Conservation (phyloP, 345 rosid genomes). For the Linum tenue region DNA sequence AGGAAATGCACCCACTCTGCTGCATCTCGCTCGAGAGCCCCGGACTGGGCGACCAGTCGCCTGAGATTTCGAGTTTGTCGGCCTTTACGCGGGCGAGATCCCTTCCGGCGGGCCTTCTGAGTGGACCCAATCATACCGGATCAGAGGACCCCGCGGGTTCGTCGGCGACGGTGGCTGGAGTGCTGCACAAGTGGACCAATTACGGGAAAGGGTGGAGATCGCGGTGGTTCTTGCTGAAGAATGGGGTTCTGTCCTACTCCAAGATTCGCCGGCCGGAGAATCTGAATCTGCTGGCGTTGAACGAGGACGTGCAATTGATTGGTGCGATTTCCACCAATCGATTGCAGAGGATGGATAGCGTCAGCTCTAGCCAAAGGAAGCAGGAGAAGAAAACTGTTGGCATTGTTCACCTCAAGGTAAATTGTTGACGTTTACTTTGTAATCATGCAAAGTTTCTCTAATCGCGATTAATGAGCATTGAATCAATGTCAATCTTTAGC, state of each 20-base stretch:
- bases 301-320: constrained; percentile 63
- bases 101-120: constrained; percentile 39
- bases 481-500: too few species aligned
- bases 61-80: constrained; percentile 33
- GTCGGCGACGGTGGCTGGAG: constrained; percentile 67
- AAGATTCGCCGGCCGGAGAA: constrained; percentile 66
- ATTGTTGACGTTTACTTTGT: constrained; percentile 71
- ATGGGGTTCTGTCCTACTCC: constrained; percentile 74
- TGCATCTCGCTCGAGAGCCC: constrained; percentile 78
- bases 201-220: constrained; percentile 98
- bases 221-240: constrained; percentile 76
- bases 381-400: constrained; percentile 57
- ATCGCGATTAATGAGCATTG: too few species aligned
- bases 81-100: constrained; percentile 52
- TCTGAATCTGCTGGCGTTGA: constrained; percentile 34
- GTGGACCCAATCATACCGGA: constrained; percentile 41
- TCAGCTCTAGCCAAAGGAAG: constrained; percentile 51
- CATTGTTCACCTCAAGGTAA: constrained; percentile 87
- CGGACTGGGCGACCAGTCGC: constrained; percentile 47
- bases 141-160: constrained; percentile 33
- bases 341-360: constrained; percentile 43
- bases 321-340: constrained; percentile 57
- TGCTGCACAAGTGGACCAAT: constrained; percentile 92
- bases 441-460: constrained; percentile 37
- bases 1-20: constrained; percentile 90